Percentiles rank a stretch among this genome's conserved stretches.
These are phyloP conservation scores for Hordeum marinum DNA, from an alignment of 176 grass and related monocot genomes.

Conservation along the genomic window DNA sequence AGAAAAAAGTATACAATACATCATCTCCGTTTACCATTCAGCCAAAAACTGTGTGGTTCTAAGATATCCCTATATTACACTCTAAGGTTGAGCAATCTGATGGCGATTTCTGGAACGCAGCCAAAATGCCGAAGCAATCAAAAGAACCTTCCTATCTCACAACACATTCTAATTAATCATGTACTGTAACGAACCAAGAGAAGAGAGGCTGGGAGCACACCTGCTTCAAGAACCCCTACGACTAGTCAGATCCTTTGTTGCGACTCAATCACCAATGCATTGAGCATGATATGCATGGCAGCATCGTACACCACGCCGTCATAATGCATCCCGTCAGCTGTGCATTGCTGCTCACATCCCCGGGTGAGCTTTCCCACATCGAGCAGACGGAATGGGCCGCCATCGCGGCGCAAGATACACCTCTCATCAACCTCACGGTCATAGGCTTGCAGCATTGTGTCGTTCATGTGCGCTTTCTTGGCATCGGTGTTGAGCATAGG, in stretches of 20 bases:
- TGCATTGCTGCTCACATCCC: conserved; percentile 67
- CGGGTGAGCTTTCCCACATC: conserved; percentile 56
- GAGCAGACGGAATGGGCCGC: conserved; percentile 55
- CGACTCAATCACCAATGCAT: conserved; percentile 81
- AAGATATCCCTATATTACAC: conserved; percentile 40
- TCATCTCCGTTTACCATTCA: conserved; percentile 12
- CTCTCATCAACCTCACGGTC: conserved; percentile 49
- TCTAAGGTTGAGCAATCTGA: conserved; percentile 35
- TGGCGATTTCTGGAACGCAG: not conserved
- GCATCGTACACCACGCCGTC: conserved; percentile 59
- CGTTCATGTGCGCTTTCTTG: conserved; percentile 76
- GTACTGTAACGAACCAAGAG: conserved; percentile 34
- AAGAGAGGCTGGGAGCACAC: conserved; percentile 41
- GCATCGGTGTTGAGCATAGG: conserved; percentile 78
- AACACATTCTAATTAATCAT: conserved; percentile 40
- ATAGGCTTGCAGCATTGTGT: conserved; percentile 52
- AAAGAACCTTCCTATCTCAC: conserved; percentile 47
- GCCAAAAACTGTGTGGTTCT: conserved; percentile 36
- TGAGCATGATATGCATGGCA: conserved; percentile 81
- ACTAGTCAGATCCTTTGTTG: conserved; percentile 59
- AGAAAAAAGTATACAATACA: conserved; percentile 29
- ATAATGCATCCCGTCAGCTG: conserved; percentile 85
- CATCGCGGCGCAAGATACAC: conserved; percentile 33
- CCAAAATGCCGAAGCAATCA: conserved; percentile 32
- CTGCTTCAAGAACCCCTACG: conserved; percentile 47